Evolutionary conservation across 1,284 basidiomycete species (phyloP).

Genomic region (Cystobasidiaceae sp.): DNA sequence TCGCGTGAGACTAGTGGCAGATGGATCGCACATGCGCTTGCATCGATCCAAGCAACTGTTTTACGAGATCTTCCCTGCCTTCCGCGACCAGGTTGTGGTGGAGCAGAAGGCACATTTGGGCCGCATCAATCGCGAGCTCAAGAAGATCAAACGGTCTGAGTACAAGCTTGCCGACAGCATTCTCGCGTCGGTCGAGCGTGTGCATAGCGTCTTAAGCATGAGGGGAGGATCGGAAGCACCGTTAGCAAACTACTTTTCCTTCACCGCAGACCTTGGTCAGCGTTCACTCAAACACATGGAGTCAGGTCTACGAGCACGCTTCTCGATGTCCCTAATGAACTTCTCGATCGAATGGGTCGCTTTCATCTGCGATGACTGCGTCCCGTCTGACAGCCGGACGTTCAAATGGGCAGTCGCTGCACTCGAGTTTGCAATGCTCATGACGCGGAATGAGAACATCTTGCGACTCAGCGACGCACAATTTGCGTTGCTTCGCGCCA

Average conservation of each 20-base stretch:
- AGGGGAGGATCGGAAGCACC: constrained; percentile 68
- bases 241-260: constrained; percentile 91
- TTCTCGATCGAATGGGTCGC: constrained; percentile 95
- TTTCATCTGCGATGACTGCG: constrained; percentile 97
- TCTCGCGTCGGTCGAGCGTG: constrained; percentile 79
- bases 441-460: constrained; percentile 85
- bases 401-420: constrained; percentile 99
- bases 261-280: constrained; percentile 85
- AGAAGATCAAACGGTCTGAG: constrained; percentile 82
- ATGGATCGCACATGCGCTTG: constrained; percentile 75
- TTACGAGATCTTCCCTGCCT: constrained; percentile 56
- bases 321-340: constrained; percentile 74
- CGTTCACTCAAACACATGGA: constrained; percentile 86
- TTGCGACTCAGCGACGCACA: constrained; percentile 80
- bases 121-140: constrained; percentile 78
- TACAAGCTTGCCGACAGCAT: constrained; percentile 89
- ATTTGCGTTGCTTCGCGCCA: constrained; percentile 80
- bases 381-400: constrained; percentile 89
- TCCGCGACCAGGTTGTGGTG: constrained; percentile 57
- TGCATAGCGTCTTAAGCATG: constrained; percentile 51
- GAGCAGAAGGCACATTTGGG: constrained; percentile 91
- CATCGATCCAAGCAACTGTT: constrained; percentile 74
- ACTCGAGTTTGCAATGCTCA: constrained; percentile 84
- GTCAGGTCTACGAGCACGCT: constrained; percentile 61
- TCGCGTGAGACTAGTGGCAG: constrained; percentile 75